Base-by-base conservation (phyloP, 2,329 filamentous ascomycete species). In the Dryadomyces quercivorus region DNA sequence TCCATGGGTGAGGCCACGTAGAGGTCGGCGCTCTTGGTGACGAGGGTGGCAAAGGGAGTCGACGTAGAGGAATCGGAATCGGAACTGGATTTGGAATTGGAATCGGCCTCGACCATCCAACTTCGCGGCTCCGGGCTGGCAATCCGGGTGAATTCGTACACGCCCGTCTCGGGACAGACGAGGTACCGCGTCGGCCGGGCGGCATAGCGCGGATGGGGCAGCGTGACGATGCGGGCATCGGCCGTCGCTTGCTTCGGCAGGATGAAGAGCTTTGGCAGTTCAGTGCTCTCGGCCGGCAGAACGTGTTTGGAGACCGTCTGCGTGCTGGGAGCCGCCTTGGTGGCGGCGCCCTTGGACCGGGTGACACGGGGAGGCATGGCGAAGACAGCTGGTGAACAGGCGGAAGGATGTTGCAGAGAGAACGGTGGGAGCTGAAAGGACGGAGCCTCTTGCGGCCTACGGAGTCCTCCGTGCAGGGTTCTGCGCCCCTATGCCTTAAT, bases 1-100 rank as follows among this genome's bases (percentile, higher is more conserved):
- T 98, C 93, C 54, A 95, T 74, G 2, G 82, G 80, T 1, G 93
- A 95, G 9, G 92, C 88, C 56, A 97, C 70, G 62, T 86, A 85
- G n/a, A 97, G 71, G 57, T 90, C 82, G 38, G 88, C 82, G 46
- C 75, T 76, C 62, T 83, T 82, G 38, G 82, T 77, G 22, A 88
- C 61, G 42, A 70, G 67, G 0, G 67, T 56, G n/a, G 62, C 55
- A n/a, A 68, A 64, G 22, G 21, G 48, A 3, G 48, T 2, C 18
- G 47, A 9, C 16, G 8, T 2, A 18, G 31, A 2, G 13, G 44
- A 60, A 34, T 56, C 16, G 2, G 38, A 60, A 26, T 57, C 18
- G 20, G n/a, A n/a, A n/a, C n/a, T n/a, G n/a, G n/a, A n/a, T n/a
- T n/a, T n/a, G n/a, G n/a, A n/a, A n/a, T n/a, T n/a, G n/a, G n/a